These are phyloP conservation scores for Trametes gibbosa DNA, from an alignment of 768 basidiomycete genomes.

Conservation along the genomic window DNA sequence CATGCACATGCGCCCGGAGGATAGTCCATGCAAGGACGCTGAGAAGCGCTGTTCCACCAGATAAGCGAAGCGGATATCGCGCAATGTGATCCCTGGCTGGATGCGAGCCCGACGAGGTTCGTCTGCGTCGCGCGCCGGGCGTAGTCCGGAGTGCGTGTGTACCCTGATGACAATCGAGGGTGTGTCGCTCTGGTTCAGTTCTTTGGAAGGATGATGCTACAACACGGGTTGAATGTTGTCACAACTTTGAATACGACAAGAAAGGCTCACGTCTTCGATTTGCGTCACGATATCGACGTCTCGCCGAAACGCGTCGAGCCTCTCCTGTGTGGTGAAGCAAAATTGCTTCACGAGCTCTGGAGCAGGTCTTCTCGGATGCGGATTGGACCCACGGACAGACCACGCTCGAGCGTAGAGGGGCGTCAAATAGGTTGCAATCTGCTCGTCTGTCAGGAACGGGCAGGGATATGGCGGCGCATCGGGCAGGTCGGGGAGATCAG, in stretches of 20 bases:
- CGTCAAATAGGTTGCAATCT: constrained; percentile 8
- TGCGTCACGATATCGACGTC: not conserved
- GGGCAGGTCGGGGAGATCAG: constrained; percentile 12
- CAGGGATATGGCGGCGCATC: constrained; percentile 19
- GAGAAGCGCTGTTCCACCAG: constrained; percentile 34
- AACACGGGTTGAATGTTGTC: not conserved
- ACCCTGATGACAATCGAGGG: constrained; percentile 7
- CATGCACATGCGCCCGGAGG: not conserved
- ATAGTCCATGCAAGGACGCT: not conserved
- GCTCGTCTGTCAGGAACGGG: constrained; percentile 19
- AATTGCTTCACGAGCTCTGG: constrained; percentile 14
- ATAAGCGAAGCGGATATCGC: constrained; percentile 50
- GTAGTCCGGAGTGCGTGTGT: constrained; percentile 11
- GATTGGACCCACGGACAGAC: not conserved
- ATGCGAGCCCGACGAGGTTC: constrained; percentile 17
- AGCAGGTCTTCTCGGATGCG: not conserved
- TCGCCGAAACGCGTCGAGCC: not conserved
- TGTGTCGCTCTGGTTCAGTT: not conserved
- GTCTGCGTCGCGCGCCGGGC: not conserved
- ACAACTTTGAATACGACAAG: not conserved
- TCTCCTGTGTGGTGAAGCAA: not conserved
- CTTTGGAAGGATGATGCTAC: constrained; percentile 4
- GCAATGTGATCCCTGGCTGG: constrained; percentile 44
- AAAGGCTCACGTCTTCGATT: constrained; percentile 12
- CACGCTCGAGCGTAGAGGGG: constrained; percentile 18